These are phyloP conservation scores for Paragyromitra xinjiangensis DNA, from an alignment of 495 filamentous ascomycete species.

Conservation along the genomic window DNA sequence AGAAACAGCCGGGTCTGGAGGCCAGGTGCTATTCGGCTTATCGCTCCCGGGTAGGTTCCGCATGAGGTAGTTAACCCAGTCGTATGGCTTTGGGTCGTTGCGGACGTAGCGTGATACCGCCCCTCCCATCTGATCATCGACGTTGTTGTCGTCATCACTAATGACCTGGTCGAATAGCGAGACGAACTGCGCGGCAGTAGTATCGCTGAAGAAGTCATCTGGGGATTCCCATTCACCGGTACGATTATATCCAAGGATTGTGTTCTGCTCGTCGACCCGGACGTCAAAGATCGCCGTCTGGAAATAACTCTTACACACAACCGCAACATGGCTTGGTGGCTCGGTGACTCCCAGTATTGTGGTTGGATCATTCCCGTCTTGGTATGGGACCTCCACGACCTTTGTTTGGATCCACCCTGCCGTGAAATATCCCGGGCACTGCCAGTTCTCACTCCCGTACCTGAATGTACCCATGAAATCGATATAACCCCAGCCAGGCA, in stretches of 20 bases:
- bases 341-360: not conserved
- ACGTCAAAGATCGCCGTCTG: conserved; percentile 13
- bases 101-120: conserved; percentile 25
- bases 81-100: conserved; percentile 13
- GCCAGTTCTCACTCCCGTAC: not conserved
- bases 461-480: conserved; percentile 1
- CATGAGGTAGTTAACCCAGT: conserved; percentile 29
- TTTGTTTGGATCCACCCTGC: conserved; percentile 12
- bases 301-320: conserved; percentile 10
- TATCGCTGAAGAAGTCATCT: conserved; percentile 21
- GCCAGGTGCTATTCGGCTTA: not conserved
- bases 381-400: not conserved
- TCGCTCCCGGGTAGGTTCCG: not conserved
- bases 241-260: not conserved
- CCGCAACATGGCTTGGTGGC: conserved; percentile 6
- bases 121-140: not conserved
- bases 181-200: conserved; percentile 17
- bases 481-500: conserved; percentile 11
- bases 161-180: conserved; percentile 9
- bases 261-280: not conserved
- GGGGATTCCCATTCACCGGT: conserved; percentile 11
- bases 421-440: conserved; percentile 16
- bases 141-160: conserved; percentile 3
- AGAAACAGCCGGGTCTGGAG: conserved; percentile 11
- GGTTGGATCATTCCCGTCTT: not conserved